Evolutionary conservation across 306 rosid genomes (phyloP), one percentile per base, ranked within the genome.

Genomic region (Gynostemma pentaphyllum): DNA sequence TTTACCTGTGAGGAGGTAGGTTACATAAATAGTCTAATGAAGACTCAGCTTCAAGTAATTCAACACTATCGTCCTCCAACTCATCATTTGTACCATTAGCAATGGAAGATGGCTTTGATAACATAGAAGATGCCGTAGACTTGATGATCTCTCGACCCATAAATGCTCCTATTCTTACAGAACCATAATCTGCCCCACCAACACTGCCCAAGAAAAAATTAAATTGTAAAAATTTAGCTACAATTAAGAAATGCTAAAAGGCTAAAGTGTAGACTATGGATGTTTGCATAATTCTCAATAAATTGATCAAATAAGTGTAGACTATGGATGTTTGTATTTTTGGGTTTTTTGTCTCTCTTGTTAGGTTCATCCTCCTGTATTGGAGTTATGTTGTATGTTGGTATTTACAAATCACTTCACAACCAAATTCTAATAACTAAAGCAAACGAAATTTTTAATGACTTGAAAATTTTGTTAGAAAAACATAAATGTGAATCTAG

Each of bases 61-160:
- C 95, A 62, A 71, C 63, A 56, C 82, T 82, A 48, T 80, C 86
- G 66, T 72, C 78, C 65, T 82, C 95, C 51, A 66, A 75, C 42
- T 88, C 95, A 12, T 86, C 92, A 44, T 68, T 80, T 64, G 72
- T 49, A 62, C 86, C 92, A 68, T 68, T 77, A 62, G 71, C 55
- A 74, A 66, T 52, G 23, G 72, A 52, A 22, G 57, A 72, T 62
- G 79, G 66, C 63, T 56, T 73, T 59, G 89, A 73, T 75, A 81
- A 76, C 48, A 70, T 78, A 16, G 68, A 60, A 56, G 88, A 75
- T 51, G 98, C 96, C 59, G 42, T 64, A 62, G 92, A 78, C 76
- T 86, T 86, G 39, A 86, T 83, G 83, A 92, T 86, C 72, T 86
- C 85, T 76, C 82, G 70, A 62, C 96, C 98, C 94, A 92, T 88